A percentile compares a stretch with the other conserved stretches of the same genome.
phyloP scores from a whole-genome alignment of 2,329 filamentous ascomycete genomes.

The Fulvia fulva region DNA sequence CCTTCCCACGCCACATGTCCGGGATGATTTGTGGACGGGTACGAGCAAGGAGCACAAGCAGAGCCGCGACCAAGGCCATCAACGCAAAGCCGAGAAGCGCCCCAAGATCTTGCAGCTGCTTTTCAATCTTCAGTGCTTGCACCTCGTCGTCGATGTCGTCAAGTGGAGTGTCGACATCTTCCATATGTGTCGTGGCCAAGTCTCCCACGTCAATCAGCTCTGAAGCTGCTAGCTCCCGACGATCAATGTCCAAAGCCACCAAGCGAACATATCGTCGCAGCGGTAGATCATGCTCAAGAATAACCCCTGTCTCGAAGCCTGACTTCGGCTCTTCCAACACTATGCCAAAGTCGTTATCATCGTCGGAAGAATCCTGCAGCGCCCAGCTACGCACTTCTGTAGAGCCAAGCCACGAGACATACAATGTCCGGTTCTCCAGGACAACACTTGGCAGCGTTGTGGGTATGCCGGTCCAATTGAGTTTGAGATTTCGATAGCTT shows the following conservation, averaged over 20 bases:
- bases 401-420: constrained; percentile 49
- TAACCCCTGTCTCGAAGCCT: constrained; percentile 22
- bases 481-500: constrained; percentile 52
- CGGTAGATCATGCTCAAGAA: constrained; percentile 1
- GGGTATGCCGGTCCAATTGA: constrained; percentile 43
- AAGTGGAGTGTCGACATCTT: too few relatives aligned
- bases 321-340: constrained; percentile 12
- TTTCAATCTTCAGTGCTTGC: not conserved
- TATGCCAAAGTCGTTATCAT: constrained; percentile 1
- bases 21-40: not conserved
- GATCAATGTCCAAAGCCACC: constrained; percentile 19
- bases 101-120: constrained; percentile 4
- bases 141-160: not conserved
- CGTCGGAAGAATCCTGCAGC: constrained; percentile 36
- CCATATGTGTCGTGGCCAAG: not conserved
- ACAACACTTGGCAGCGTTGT: constrained; percentile 25
- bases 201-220: constrained; percentile 3
- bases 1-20: not conserved
- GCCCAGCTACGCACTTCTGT: constrained; percentile 44
- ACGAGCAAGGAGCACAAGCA: not conserved
- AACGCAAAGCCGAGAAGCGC: constrained; percentile 4
- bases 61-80: not conserved
- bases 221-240: constrained; percentile 5
- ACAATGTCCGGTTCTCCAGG: constrained; percentile 33
- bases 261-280: constrained; percentile 19